Conservation (phyloP, 23 red algal species). For the Gracilaria domingensis region DNA sequence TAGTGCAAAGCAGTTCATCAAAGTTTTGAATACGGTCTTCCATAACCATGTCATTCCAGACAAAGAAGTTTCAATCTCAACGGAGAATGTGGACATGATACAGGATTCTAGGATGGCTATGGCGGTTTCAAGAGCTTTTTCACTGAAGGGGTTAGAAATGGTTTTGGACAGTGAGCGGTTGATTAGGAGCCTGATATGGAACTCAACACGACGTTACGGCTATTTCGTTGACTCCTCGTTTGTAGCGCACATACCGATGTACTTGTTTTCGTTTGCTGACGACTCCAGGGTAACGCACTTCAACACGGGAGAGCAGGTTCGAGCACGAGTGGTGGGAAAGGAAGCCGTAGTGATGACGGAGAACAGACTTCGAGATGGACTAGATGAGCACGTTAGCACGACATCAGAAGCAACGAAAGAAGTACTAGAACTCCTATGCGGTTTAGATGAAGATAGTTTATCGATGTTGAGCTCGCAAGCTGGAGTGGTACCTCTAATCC, state of each 20-base stretch:
- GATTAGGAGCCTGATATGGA: neutral
- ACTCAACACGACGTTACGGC: neutral
- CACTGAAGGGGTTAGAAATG: conserved; percentile 47
- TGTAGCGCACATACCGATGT: conserved; percentile 63
- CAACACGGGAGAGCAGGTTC: neutral
- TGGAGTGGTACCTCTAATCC: conserved; percentile 22
- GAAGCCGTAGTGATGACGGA: conserved; percentile 58
- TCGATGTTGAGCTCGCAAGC: conserved; percentile 1
- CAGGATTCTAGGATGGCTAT: conserved; percentile 33
- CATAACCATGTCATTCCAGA: neutral
- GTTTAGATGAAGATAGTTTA: conserved; percentile 21
- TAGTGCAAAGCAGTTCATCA: conserved; percentile 13
- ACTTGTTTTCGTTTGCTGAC: conserved; percentile 70
- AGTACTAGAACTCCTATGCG: conserved; percentile 65
- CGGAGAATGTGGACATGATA: conserved; percentile 17
- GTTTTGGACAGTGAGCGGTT: conserved; percentile 35
- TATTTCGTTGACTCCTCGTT: conserved; percentile 46
- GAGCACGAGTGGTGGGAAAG: conserved; percentile 36
- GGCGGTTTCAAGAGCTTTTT: conserved; percentile 66
- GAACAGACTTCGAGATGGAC: conserved; percentile 42
- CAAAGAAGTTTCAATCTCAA: conserved; percentile 21
- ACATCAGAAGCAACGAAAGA: conserved; percentile 61
- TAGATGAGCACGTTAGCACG: conserved; percentile 24
- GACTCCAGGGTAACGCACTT: conserved; percentile 63
- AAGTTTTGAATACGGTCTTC: conserved; percentile 37